A percentile compares a stretch with the other conserved stretches of the same genome.
Conservation (phyloP, 2,329 filamentous ascomycete genomes). For the Acarospora socialis region DNA sequence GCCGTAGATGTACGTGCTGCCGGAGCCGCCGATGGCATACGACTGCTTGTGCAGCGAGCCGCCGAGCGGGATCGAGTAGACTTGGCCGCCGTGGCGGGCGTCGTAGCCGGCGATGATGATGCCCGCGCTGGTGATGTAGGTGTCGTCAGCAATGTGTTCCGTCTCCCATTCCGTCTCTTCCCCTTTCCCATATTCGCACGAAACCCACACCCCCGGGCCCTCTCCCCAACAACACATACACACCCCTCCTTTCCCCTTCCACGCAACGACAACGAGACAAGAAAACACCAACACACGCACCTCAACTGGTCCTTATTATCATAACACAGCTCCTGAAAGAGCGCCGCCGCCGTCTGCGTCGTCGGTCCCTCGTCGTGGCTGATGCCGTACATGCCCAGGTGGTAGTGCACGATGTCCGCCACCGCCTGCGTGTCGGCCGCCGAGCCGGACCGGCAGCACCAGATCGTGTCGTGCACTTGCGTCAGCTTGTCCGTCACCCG, state of each 20-base stretch:
- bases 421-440: conserved; percentile 96
- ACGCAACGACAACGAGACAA: not conserved
- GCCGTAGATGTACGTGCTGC: conserved; percentile 98
- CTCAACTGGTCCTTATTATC: conserved; percentile 88
- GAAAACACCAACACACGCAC: conserved; percentile 46
- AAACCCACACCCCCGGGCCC: too few relatives aligned
- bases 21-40: conserved; percentile 90
- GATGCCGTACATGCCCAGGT: conserved; percentile 84
- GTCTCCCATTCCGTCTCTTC: not conserved
- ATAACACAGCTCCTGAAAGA: conserved; percentile 98
- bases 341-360: conserved; percentile 84
- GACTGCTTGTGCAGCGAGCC: conserved; percentile 95
- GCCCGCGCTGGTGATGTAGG: conserved; percentile 52
- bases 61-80: conserved; percentile 92
- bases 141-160: not conserved
- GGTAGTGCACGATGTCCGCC: conserved; percentile 94
- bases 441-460: conserved; percentile 97
- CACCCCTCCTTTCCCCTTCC: not conserved
- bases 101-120: conserved; percentile 99
- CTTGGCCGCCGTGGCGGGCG: conserved; percentile 83
- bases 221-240: too few relatives aligned
- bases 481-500: conserved; percentile 99
- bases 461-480: conserved; percentile 96
- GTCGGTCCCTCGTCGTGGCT: conserved; percentile 80
- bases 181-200: too few relatives aligned